Evolutionary conservation across 108 stramenopile genomes (phyloP).

Genomic region (Asterionellopsis glacialis): DNA sequence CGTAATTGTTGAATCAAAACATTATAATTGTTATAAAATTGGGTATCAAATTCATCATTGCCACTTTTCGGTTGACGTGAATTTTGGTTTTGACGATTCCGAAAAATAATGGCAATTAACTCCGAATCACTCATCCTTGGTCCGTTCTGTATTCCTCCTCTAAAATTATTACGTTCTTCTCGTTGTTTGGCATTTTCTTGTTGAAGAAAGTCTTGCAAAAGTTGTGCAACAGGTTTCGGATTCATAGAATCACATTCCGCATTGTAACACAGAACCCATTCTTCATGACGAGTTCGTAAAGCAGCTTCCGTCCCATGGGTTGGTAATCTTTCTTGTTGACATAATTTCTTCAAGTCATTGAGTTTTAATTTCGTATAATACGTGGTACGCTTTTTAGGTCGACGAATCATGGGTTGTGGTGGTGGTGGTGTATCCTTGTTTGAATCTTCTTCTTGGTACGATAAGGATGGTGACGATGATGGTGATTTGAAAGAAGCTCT

Average conservation of each 20-base stretch:
- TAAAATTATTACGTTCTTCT: too few species aligned
- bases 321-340: constrained; percentile 28
- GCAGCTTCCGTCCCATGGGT: constrained; percentile 35
- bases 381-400: background rate
- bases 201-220: constrained; percentile 28
- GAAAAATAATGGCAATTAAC: background rate
- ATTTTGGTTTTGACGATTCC: too few species aligned
- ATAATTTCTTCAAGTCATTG: constrained; percentile 37
- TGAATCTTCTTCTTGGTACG: too few species aligned
- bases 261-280: constrained; percentile 48
- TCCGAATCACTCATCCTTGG: background rate
- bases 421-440: too few species aligned
- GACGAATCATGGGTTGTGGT: too few species aligned
- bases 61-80: background rate
- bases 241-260: constrained; percentile 47
- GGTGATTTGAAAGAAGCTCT: too few species aligned
- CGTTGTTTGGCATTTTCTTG: constrained; percentile 16
- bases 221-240: constrained; percentile 33
- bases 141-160: too few species aligned
- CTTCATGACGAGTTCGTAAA: constrained; percentile 38
- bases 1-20: too few species aligned
- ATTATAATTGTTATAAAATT: background rate
- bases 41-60: background rate
- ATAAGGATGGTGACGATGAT: too few species aligned
- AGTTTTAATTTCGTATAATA: constrained; percentile 35